Percentiles rank a stretch among this genome's conserved stretches.
Evolutionary conservation across 2,329 filamentous ascomycete species (phyloP).

Genomic region (Aspergillus sp.): DNA sequence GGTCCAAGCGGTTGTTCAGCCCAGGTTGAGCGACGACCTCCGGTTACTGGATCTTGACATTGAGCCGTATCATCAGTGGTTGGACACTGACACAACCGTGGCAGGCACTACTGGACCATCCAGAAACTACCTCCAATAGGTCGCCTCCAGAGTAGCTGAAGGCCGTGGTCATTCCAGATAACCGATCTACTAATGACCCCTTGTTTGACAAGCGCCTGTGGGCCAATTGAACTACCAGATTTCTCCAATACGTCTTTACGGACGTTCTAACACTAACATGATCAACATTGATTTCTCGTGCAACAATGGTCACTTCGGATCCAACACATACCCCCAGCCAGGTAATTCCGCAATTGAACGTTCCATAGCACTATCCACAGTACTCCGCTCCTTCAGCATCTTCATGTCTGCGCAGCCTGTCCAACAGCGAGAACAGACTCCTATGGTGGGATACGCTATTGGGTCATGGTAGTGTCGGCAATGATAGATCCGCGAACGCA

Average conservation of each 20-base stretch:
- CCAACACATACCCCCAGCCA: background rate
- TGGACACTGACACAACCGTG: background rate
- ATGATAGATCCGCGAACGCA: too few relatives aligned
- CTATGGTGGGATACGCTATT: constrained; percentile 2
- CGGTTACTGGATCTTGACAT: background rate
- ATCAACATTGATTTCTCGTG: background rate
- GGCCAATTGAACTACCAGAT: background rate
- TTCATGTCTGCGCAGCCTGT: constrained; percentile 1
- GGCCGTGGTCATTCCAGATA: background rate
- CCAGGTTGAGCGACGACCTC: background rate
- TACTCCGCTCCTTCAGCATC: constrained; percentile 2
- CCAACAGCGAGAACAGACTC: constrained; percentile 6
- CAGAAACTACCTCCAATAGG: background rate
- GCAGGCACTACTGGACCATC: background rate
- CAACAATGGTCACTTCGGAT: background rate
- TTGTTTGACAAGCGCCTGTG: background rate
- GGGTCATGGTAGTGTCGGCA: constrained; percentile 1
- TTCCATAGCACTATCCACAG: background rate
- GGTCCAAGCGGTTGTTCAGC: background rate
- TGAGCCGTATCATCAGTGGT: background rate
- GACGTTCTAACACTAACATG: background rate
- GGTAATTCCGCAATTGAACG: background rate
- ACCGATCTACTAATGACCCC: background rate
- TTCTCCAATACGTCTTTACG: background rate
- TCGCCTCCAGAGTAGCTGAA: background rate